Percentiles rank a stretch among this genome's conserved stretches.
phyloP scores from a whole-genome alignment of 306 rosid genomes.

The Glycyrrhiza uralensis region DNA sequence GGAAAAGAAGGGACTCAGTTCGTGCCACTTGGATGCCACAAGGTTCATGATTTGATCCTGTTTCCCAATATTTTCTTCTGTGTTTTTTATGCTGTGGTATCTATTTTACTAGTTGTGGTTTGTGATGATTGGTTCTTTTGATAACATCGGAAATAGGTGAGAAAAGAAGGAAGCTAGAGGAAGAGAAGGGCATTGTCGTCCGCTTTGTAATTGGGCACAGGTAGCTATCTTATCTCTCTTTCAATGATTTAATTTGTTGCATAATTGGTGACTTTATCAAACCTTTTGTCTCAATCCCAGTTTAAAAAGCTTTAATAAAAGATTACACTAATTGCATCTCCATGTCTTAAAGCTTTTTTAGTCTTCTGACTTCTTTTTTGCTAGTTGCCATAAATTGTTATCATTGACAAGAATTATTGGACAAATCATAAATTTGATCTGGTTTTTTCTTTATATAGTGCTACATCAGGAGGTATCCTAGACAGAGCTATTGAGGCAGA shows the following conservation, averaged over 20 bases:
- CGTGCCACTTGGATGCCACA: slow-evolving; percentile 97
- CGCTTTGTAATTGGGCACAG: slow-evolving; percentile 98
- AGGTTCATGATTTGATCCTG: slow-evolving; percentile 46
- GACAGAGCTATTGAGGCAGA: slow-evolving; percentile 99
- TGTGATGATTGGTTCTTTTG: slow-evolving; percentile 41
- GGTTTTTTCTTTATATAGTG: slow-evolving; percentile 45
- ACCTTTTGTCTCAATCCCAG: background rate
- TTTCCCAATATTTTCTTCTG: background rate
- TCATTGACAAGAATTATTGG: background rate
- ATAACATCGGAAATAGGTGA: slow-evolving; percentile 62
- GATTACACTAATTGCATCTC: background rate
- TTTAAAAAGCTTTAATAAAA: background rate
- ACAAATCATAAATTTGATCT: slow-evolving; percentile 2
- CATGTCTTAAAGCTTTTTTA: background rate
- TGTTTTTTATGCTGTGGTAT: background rate
- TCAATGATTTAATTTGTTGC: background rate
- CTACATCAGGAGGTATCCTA: slow-evolving; percentile 95
- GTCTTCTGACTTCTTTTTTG: background rate
- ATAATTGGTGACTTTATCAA: background rate
- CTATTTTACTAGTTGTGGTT: slow-evolving; percentile 1
- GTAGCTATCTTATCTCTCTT: slow-evolving; percentile 38
- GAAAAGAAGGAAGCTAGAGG: slow-evolving; percentile 88
- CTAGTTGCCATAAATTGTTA: background rate
- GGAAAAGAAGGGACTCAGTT: slow-evolving; percentile 96
- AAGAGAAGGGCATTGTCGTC: slow-evolving; percentile 90